phyloP scores from a whole-genome alignment of 2,329 filamentous ascomycete species.

The Pseudogymnoascus sp. region DNA sequence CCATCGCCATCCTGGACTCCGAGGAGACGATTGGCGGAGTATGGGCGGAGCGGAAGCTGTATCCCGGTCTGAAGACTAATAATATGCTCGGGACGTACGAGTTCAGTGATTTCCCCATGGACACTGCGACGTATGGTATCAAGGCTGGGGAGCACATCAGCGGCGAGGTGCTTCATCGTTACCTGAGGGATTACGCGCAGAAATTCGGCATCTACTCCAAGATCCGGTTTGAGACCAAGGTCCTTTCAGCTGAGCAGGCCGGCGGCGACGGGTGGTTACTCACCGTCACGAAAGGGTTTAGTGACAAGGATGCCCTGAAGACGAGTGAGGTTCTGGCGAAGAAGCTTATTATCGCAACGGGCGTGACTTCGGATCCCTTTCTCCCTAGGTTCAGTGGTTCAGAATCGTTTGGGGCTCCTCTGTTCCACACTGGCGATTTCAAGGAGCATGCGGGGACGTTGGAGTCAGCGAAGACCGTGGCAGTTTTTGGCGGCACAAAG shows the following conservation, averaged over 20 bases:
- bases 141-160: constrained; percentile 46
- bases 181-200: constrained; percentile 47
- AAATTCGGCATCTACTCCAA: constrained; percentile 41
- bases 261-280: constrained; percentile 37
- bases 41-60: constrained; percentile 60
- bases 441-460: constrained; percentile 34
- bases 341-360: constrained; percentile 48
- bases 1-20: constrained; percentile 50
- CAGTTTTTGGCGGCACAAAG: constrained; percentile 56
- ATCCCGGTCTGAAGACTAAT: constrained; percentile 64
- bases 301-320: constrained; percentile 17
- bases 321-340: constrained; percentile 28
- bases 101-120: constrained; percentile 67
- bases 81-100: constrained; percentile 68
- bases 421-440: constrained; percentile 46
- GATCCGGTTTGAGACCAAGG: constrained; percentile 43
- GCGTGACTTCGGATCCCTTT: constrained; percentile 43
- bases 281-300: constrained; percentile 20
- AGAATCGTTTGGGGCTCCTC: constrained; percentile 36
- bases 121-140: constrained; percentile 42
- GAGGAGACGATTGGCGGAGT: constrained; percentile 55
- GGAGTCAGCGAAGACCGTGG: constrained; percentile 35
- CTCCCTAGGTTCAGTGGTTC: constrained; percentile 41
- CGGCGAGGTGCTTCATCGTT: constrained; percentile 45
- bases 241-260: constrained; percentile 39